Base-by-base conservation (phyloP, 164 flowering plant species). In the Amborella trichopoda region DNA sequence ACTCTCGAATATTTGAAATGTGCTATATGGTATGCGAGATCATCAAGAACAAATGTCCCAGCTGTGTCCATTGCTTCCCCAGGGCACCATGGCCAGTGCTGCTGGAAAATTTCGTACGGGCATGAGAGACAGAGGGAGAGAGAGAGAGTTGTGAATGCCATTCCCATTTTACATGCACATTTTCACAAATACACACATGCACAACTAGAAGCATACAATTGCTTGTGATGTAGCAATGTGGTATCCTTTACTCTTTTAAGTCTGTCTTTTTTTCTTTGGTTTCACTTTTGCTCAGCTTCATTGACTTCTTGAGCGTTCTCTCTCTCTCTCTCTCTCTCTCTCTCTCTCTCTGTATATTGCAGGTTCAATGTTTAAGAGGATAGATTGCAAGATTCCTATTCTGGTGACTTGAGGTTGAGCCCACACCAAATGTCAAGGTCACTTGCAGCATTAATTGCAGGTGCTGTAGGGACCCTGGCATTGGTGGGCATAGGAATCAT, bases 391-490 rank as follows among this genome's bases (percentile, higher is more conserved):
- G 54, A 58, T 48, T 45, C 53, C 49, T 33, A 54, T 63, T 50
- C 54, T 12, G 44, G 30, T 34, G 55, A 57, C 56, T 50, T 76
- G 66, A 75, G 66, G 67, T 63, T 65, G 59, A 56, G 71, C 67
- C 57, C 58, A 43, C 60, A 65, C 70, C 78, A 78, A 65, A 88
- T 88, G 97, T 80, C 93, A 75, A 69, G 61, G 76, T 50, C 74
- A 74, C 87, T 80, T 84, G 94, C 93, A 71, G 87, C 83, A 64
- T 59, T 81, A 58, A 25, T 81, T 45, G 97, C 91, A 73, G 84
- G 91, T 68, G 94, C 84, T 84, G 94, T 81, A 75, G 97, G 97
- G 77, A 83, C 77, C 66, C 66, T 80, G 75, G 87, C 77, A 62
- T 73, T 83, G 68, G 77, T 75, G 55, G 81, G 68, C 59, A 48